Evolutionary conservation across 2,329 filamentous ascomycete genomes (phyloP).

Genomic region (Diaporthe capsici): DNA sequence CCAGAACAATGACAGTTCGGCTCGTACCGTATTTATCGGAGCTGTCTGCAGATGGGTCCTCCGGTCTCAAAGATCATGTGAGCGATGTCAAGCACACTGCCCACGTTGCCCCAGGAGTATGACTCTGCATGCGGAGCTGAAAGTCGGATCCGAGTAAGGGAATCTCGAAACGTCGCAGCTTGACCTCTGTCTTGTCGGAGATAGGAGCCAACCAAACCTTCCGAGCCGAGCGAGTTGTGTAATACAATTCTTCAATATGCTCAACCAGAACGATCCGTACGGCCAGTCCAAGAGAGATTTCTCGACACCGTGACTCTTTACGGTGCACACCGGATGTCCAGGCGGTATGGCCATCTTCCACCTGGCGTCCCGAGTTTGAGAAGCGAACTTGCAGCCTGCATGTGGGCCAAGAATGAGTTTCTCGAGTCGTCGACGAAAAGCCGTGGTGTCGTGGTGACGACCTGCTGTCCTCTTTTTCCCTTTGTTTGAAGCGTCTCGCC

Average conservation of each 20-base stretch:
- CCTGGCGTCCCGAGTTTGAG: neutral
- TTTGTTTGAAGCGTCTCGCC: neutral
- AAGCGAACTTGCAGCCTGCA: neutral
- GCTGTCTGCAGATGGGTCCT: neutral
- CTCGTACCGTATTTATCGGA: constrained; percentile 26
- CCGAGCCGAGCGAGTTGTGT: constrained; percentile 19
- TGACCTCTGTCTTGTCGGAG: constrained; percentile 17
- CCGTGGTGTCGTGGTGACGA: neutral
- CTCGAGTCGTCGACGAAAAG: neutral
- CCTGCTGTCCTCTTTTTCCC: neutral
- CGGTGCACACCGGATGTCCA: neutral
- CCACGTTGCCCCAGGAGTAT: neutral
- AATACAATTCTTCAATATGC: neutral
- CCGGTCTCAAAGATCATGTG: neutral
- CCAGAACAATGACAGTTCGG: constrained; percentile 21
- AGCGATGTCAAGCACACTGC: neutral
- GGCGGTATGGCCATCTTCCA: neutral
- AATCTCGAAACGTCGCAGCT: neutral
- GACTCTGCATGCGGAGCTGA: constrained; percentile 15
- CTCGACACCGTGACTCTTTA: neutral
- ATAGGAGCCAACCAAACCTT: neutral
- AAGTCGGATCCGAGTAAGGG: constrained; percentile 21
- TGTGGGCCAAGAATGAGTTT: neutral
- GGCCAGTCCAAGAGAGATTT: neutral
- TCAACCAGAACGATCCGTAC: neutral